Conservation (phyloP, 1,139 yeast species). For the Candida tetrigidarum region DNA sequence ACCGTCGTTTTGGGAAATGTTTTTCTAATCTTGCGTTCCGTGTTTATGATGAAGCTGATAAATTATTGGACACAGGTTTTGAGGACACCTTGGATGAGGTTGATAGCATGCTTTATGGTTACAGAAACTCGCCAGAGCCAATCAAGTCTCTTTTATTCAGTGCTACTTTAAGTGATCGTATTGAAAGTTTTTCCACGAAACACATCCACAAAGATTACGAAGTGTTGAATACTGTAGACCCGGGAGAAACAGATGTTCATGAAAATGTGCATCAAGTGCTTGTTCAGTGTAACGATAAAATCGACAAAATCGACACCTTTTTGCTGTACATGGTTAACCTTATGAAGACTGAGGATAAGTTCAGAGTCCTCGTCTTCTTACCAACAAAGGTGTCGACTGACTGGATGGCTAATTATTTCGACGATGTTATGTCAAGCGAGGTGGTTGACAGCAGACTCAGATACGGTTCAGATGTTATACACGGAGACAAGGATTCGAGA, state of each 20-base stretch:
- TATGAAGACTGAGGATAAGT: slow-evolving; percentile 29
- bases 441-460: neutral
- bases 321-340: slow-evolving; percentile 48
- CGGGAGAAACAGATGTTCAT: slow-evolving; percentile 78
- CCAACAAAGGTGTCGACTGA: slow-evolving; percentile 79
- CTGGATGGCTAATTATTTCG: slow-evolving; percentile 27
- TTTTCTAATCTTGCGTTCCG: slow-evolving; percentile 63
- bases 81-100: slow-evolving; percentile 56
- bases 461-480: slow-evolving; percentile 8
- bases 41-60: slow-evolving; percentile 89
- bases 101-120: slow-evolving; percentile 16
- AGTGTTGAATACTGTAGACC: slow-evolving; percentile 76
- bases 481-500: slow-evolving; percentile 54
- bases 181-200: slow-evolving; percentile 63
- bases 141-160: slow-evolving; percentile 79
- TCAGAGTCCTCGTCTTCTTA: slow-evolving; percentile 81
- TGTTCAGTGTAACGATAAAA: slow-evolving; percentile 49
- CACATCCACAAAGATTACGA: slow-evolving; percentile 68
- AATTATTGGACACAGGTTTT: slow-evolving; percentile 71
- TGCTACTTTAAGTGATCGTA: slow-evolving; percentile 81
- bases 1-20: slow-evolving; percentile 40
- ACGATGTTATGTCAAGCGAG: neutral
- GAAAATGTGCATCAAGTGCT: slow-evolving; percentile 76
- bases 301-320: slow-evolving; percentile 57
- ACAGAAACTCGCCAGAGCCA: slow-evolving; percentile 23